A percentile compares a stretch with the other conserved stretches of the same genome.
Conservation (phyloP, 371 early-diverging fungal species). For the Saksenaea oblongispora region DNA sequence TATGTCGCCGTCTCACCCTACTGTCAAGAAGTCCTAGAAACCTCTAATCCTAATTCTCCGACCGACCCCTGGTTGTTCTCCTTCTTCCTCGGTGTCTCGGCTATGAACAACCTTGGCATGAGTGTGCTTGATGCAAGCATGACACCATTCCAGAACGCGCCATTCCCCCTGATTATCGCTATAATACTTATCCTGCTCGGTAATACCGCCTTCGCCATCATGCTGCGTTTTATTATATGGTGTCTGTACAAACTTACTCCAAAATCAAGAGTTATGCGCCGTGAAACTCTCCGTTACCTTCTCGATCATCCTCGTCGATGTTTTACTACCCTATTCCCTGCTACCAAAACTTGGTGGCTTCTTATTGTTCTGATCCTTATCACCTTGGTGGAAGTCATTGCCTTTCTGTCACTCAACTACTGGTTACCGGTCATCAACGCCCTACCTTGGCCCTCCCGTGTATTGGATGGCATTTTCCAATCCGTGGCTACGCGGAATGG, state of each 20-base stretch:
- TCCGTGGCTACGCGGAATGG: slow-evolving; percentile 44
- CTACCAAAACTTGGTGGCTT: slow-evolving; percentile 46
- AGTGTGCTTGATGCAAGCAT: slow-evolving; percentile 32
- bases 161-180: slow-evolving; percentile 22
- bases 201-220: slow-evolving; percentile 45
- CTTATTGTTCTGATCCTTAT: slow-evolving; percentile 33
- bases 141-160: slow-evolving; percentile 39
- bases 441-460: slow-evolving; percentile 31
- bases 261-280: slow-evolving; percentile 22
- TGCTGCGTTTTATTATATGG: slow-evolving; percentile 39
- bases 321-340: slow-evolving; percentile 41
- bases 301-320: slow-evolving; percentile 51
- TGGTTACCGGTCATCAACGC: slow-evolving; percentile 36
- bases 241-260: slow-evolving; percentile 37
- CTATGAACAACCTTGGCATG: slow-evolving; percentile 45
- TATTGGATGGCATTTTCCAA: slow-evolving; percentile 42
- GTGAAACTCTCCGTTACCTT: slow-evolving; percentile 36
- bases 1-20: slow-evolving; percentile 34
- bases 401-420: slow-evolving; percentile 34
- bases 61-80: slow-evolving; percentile 41
- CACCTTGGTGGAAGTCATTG: slow-evolving; percentile 31
- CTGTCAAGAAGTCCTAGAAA: slow-evolving; percentile 24
- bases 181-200: slow-evolving; percentile 38
- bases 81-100: slow-evolving; percentile 33
- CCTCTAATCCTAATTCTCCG: slow-evolving; percentile 20